These are phyloP conservation scores for Coemansia interrupta DNA, from an alignment of 192 early-diverging fungal genomes.

Conservation along the genomic window DNA sequence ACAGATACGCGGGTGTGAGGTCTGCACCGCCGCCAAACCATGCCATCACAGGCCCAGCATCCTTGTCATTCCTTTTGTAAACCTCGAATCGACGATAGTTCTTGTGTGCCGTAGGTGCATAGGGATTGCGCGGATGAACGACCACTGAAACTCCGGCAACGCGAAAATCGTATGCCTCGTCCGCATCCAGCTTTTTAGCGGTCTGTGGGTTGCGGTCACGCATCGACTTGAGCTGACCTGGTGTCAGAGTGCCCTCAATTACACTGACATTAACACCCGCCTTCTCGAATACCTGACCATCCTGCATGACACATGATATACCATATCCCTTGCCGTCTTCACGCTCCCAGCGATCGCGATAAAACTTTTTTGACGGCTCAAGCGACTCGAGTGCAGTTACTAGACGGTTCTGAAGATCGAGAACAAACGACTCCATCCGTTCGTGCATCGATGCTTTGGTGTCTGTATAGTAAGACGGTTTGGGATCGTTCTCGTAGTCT, in stretches of 20 bases:
- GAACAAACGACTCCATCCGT: slow-evolving; percentile 78
- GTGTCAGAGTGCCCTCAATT: slow-evolving; percentile 79
- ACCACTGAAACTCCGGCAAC: slow-evolving; percentile 89
- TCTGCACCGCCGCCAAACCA: slow-evolving; percentile 99
- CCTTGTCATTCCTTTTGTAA: slow-evolving; percentile 52
- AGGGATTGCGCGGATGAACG: slow-evolving; percentile 92
- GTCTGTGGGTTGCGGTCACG: slow-evolving; percentile 65
- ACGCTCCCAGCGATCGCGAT: slow-evolving; percentile 78
- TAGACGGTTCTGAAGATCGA: slow-evolving; percentile 74
- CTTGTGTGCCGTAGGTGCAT: slow-evolving; percentile 92
- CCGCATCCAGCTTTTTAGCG: slow-evolving; percentile 55
- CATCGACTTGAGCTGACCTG: slow-evolving; percentile 81
- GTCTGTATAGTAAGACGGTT: slow-evolving; percentile 33
- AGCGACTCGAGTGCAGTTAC: slow-evolving; percentile 60
- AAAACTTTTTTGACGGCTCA: slow-evolving; percentile 64
- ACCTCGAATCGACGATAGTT: slow-evolving; percentile 99
- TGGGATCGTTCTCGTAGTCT: slow-evolving; percentile 29
- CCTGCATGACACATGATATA: slow-evolving; percentile 85
- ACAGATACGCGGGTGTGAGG: slow-evolving; percentile 88
- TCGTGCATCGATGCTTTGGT: slow-evolving; percentile 62
- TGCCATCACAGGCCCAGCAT: slow-evolving; percentile 64
- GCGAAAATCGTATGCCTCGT: slow-evolving; percentile 72
- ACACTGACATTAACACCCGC: slow-evolving; percentile 94
- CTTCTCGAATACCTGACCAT: slow-evolving; percentile 92
- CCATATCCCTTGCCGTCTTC: slow-evolving; percentile 87